phyloP scores from a whole-genome alignment of 1,139 yeast genomes.

The Lodderomyces theae region DNA sequence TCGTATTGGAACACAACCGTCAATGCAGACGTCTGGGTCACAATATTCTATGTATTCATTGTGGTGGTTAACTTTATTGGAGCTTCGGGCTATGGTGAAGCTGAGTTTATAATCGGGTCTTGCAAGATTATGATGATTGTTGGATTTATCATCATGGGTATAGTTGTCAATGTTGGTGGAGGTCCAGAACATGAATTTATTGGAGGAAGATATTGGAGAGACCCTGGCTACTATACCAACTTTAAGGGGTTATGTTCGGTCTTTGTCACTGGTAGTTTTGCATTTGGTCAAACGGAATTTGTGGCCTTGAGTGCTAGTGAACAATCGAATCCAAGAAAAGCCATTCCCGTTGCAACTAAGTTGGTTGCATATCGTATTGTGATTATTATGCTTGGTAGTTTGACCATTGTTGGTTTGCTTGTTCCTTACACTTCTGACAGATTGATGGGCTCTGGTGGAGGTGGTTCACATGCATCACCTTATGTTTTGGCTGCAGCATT shows the following conservation, averaged over 20 bases:
- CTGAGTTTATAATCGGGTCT: conserved; percentile 39
- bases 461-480: conserved; percentile 43
- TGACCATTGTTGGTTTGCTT: conserved; percentile 40
- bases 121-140: conserved; percentile 36
- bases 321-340: conserved; percentile 38
- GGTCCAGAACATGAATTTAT: conserved; percentile 34
- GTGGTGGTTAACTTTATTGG: conserved; percentile 37
- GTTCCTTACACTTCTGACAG: conserved; percentile 39
- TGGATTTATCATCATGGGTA: conserved; percentile 42
- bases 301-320: conserved; percentile 43
- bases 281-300: conserved; percentile 42
- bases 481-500: conserved; percentile 43
- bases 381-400: conserved; percentile 40
- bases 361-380: conserved; percentile 40
- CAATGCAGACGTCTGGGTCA: conserved; percentile 40
- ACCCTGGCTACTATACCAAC: conserved; percentile 37
- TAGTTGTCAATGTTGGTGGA: conserved; percentile 41
- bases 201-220: conserved; percentile 49
- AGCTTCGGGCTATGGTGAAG: conserved; percentile 45
- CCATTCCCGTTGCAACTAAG: conserved; percentile 43
- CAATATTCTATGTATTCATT: conserved; percentile 36
- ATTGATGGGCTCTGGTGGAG: conserved; percentile 38
- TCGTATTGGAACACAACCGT: conserved; percentile 30
- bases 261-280: conserved; percentile 38
- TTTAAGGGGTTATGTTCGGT: conserved; percentile 43